Base-by-base conservation (phyloP, 108 stramenopile species). In the Pseudonitzschia pungens region DNA sequence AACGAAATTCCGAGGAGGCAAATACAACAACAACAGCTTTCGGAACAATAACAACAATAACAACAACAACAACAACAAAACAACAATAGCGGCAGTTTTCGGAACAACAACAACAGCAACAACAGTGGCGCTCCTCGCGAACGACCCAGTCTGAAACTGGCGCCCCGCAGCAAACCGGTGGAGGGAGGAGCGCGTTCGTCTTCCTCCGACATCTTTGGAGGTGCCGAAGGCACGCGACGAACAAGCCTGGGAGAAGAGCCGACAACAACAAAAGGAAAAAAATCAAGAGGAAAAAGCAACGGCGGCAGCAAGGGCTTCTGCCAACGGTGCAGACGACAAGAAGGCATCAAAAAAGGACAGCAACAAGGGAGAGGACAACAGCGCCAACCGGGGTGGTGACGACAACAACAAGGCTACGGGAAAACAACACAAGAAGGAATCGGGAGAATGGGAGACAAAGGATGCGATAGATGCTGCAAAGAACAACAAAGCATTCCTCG, bases 191-290 rank as follows among this genome's bases (percentile, higher is more conserved):
- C 22, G 12, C 69, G 40, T 12, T 50, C 32, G 4, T 53, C 59
- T 10, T 27, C 69, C 27, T 63, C 77, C 20, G 65, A 72, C 43
- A 89, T 92, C 78, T 92, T 92, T 85, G 90, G 90, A 48, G 87
- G 84, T 24, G 90, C 86, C n/a, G 65, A 92, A 80, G 68, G 84
- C 90, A 15, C 72, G 85, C 27, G 90, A 91, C 70, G 86, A 83
- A 36, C 70, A 73, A 42, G 75, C 79, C 8, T 83, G 75, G 78
- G 75, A 79, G 60, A 21, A 65, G 77, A 84, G 58, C 31, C 64
- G 71, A 12, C 69, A 40, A 15, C 33, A 40, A 21, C 31, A 40
- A 33, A 3, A 16, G 10, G n/a, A n/a, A n/a, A n/a, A n/a, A n/a
- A n/a, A n/a, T n/a, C n/a, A n/a, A n/a, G n/a, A n/a, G n/a, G n/a